These are phyloP conservation scores for Rutstroemia sp. DNA, from an alignment of 2,329 filamentous ascomycete species.

Conservation along the genomic window DNA sequence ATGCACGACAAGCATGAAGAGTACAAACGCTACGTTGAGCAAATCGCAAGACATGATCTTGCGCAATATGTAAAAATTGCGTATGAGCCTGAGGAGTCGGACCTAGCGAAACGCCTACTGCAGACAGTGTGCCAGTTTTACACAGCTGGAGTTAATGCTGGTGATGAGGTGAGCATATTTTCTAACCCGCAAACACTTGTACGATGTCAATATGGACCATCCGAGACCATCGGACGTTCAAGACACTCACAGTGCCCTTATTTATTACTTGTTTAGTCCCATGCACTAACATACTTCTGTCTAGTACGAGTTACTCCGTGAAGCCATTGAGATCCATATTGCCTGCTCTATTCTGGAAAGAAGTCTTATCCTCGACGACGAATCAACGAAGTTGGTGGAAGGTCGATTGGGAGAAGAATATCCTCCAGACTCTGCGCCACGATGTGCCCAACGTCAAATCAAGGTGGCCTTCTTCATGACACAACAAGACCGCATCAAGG, in stretches of 20 bases:
- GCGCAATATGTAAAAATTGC: slow-evolving; percentile 17
- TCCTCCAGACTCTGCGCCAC: slow-evolving; percentile 19
- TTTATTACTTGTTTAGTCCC: background rate
- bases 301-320: slow-evolving; percentile 25
- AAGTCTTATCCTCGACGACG: slow-evolving; percentile 24
- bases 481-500: slow-evolving; percentile 24
- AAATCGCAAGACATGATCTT: slow-evolving; percentile 22
- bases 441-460: slow-evolving; percentile 27
- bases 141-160: slow-evolving; percentile 13
- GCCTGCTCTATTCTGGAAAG: slow-evolving; percentile 24
- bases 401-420: slow-evolving; percentile 18
- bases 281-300: background rate
- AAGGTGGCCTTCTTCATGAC: slow-evolving; percentile 26
- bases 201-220: background rate
- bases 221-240: background rate
- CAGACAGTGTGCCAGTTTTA: slow-evolving; percentile 20
- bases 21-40: slow-evolving; percentile 23
- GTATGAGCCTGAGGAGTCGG: slow-evolving; percentile 22
- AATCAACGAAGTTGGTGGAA: slow-evolving; percentile 22
- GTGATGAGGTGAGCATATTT: slow-evolving; percentile 19
- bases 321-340: slow-evolving; percentile 27
- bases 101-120: slow-evolving; percentile 22
- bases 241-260: background rate
- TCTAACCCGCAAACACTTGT: background rate
- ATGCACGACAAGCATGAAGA: slow-evolving; percentile 25